Conservation (phyloP, 176 grass and related monocot species). For the Juncus inflexus region DNA sequence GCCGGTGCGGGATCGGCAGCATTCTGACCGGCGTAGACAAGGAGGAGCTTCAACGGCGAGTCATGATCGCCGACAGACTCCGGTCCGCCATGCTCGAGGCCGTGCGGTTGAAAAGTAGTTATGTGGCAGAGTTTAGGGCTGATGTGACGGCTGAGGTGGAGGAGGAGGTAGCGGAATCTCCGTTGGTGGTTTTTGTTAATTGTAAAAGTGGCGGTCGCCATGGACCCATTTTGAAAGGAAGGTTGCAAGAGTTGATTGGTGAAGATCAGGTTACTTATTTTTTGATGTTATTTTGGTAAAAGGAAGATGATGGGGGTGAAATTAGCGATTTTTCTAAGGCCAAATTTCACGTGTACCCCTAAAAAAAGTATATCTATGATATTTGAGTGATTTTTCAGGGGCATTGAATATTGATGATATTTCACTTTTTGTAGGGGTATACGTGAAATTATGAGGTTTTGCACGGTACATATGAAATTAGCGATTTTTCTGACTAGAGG, state of each 20-base stretch:
- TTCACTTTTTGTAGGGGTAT: too few species aligned
- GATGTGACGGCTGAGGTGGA: conserved; percentile 25
- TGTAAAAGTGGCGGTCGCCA: conserved; percentile 78
- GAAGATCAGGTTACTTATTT: conserved; percentile 52
- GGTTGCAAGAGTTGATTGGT: conserved; percentile 77
- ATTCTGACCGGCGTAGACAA: conserved; percentile 58
- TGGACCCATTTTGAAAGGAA: conserved; percentile 72
- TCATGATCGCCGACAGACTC: conserved; percentile 46
- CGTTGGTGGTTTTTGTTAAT: conserved; percentile 80
- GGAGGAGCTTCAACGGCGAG: conserved; percentile 52
- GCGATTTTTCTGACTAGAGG: too few species aligned
- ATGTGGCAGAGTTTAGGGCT: neutral
- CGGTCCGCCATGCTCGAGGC: conserved; percentile 49
- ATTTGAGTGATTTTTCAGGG: too few species aligned
- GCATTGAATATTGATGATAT: too few species aligned
- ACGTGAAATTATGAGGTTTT: too few species aligned
- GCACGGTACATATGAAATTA: too few species aligned
- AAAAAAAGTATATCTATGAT: neutral
- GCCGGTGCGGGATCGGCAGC: conserved; percentile 43
- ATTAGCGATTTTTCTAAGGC: too few species aligned
- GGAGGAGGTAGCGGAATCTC: conserved; percentile 59
- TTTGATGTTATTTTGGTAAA: neutral
- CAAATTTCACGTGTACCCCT: neutral
- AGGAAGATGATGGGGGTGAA: neutral
- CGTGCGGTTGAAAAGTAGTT: conserved; percentile 28